These are phyloP conservation scores for Rhazya stricta DNA, from an alignment of 257 asterid species.

Conservation along the genomic window DNA sequence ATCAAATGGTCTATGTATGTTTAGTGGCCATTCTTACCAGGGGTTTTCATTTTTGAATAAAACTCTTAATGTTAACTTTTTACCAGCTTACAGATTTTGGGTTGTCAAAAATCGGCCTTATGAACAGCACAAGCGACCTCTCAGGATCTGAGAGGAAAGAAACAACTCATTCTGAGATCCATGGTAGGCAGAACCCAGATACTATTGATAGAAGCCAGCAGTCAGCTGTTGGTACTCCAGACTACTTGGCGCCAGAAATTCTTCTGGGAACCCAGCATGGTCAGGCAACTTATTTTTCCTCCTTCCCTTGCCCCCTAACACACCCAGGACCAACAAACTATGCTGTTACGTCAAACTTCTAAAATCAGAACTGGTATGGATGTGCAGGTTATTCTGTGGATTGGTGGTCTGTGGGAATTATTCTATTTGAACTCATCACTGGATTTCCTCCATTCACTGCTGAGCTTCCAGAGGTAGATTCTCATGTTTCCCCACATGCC, in stretches of 20 bases:
- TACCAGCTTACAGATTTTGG: constrained; percentile 97
- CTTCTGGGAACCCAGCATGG: constrained; percentile 96
- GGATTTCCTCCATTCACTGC: constrained; percentile 86
- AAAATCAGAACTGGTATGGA: neutral
- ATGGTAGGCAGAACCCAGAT: constrained; percentile 43
- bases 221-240: constrained; percentile 98
- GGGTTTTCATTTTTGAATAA: neutral
- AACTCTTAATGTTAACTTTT: constrained; percentile 3
- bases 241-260: constrained; percentile 97
- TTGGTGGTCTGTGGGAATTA: constrained; percentile 97
- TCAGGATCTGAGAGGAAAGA: constrained; percentile 45
- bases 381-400: constrained; percentile 77
- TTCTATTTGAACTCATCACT: constrained; percentile 73
- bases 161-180: constrained; percentile 32
- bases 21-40: neutral
- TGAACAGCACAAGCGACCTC: constrained; percentile 85
- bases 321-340: neutral
- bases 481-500: neutral
- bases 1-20: neutral
- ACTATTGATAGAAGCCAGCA: constrained; percentile 30
- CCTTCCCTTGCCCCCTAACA: neutral
- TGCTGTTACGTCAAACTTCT: neutral
- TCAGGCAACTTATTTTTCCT: constrained; percentile 24
- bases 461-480: constrained; percentile 73
- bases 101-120: constrained; percentile 88